These are phyloP conservation scores for Leishmania turanica DNA, from an alignment of 208 protist genomes.

Conservation along the genomic window DNA sequence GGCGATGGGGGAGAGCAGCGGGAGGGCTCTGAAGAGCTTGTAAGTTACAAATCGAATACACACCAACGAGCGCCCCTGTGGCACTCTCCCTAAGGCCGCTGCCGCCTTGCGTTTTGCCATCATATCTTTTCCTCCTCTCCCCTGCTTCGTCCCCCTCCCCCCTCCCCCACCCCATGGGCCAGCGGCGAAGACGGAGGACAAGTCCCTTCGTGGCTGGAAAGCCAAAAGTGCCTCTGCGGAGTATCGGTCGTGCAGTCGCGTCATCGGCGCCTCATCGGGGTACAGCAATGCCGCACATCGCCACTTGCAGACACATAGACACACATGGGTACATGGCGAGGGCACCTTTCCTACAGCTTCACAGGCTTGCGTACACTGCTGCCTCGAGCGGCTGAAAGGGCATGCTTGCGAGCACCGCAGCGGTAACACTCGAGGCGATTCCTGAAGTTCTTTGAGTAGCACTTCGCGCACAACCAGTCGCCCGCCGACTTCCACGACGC, in stretches of 20 bases:
- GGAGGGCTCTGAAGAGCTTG: not conserved
- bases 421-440: slow-evolving; percentile 73
- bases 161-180: too few species aligned
- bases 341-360: slow-evolving; percentile 53
- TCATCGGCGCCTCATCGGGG: not conserved
- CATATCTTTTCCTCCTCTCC: not conserved
- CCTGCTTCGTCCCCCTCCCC: not conserved
- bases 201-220: not conserved
- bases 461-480: slow-evolving; percentile 86
- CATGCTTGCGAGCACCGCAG: slow-evolving; percentile 70
- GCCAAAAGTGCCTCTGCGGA: not conserved
- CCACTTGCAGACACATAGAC: not conserved
- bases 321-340: not conserved
- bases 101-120: not conserved
- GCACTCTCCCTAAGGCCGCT: not conserved
- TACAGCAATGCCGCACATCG: not conserved
- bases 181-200: too few species aligned
- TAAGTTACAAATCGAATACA: not conserved
- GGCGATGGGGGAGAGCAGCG: not conserved
- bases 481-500: slow-evolving; percentile 47
- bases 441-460: slow-evolving; percentile 82
- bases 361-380: slow-evolving; percentile 65
- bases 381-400: slow-evolving; percentile 38
- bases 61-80: not conserved
- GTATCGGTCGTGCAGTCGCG: not conserved